These are phyloP conservation scores for Vaccinium myrtillus DNA, from an alignment of 148 eudicot species.

Conservation along the genomic window DNA sequence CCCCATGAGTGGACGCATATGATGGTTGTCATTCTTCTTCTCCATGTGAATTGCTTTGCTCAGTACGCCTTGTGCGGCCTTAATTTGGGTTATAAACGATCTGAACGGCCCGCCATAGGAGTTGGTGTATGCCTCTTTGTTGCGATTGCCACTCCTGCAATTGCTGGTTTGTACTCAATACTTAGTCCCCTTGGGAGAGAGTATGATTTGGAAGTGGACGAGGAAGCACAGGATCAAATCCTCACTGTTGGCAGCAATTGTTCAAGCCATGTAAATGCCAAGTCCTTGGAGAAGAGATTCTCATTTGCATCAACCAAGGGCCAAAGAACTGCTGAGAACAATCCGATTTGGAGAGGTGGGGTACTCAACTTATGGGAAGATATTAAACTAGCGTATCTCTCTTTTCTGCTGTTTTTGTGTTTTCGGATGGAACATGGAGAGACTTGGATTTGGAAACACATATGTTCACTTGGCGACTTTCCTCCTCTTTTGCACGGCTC, in stretches of 20 bases:
- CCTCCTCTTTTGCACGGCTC: conserved; percentile 81
- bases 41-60: conserved; percentile 57
- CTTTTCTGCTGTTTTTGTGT: conserved; percentile 77
- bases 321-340: conserved; percentile 34
- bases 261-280: conserved; percentile 23
- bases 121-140: conserved; percentile 67
- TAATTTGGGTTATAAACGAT: conserved; percentile 67
- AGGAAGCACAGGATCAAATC: conserved; percentile 57
- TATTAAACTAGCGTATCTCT: conserved; percentile 66
- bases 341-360: conserved; percentile 73
- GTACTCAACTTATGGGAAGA: conserved; percentile 81
- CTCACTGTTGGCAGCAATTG: conserved; percentile 20
- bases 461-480: conserved; percentile 84
- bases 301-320: conserved; percentile 59
- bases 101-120: conserved; percentile 64
- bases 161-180: conserved; percentile 70
- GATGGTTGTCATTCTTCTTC: conserved; percentile 47
- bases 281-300: conserved; percentile 45
- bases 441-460: conserved; percentile 87
- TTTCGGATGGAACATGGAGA: conserved; percentile 98
- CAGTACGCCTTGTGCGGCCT: conserved; percentile 62
- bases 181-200: conserved; percentile 82
- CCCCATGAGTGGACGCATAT: conserved; percentile 85
- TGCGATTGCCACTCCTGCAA: conserved; percentile 80
- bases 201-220: conserved; percentile 47